Evolutionary conservation across 768 basidiomycete species (phyloP).

Genomic region (Candolleomyces eurysporus): DNA sequence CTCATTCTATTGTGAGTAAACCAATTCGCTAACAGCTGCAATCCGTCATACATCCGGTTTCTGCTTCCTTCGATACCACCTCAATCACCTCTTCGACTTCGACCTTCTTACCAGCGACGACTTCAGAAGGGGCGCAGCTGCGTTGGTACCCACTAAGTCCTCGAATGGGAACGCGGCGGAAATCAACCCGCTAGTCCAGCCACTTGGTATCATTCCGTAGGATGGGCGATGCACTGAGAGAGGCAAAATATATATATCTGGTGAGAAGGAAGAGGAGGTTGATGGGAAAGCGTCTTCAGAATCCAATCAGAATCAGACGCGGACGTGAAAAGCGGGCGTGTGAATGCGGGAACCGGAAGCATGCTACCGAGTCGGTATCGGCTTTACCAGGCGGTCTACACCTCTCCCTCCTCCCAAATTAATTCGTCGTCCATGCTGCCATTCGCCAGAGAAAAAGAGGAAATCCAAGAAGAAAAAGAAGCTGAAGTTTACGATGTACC

Average conservation of each 20-base stretch:
- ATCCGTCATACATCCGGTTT: neutral
- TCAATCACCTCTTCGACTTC: neutral
- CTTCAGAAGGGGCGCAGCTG: neutral
- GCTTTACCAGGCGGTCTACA: neutral
- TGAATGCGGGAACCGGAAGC: neutral
- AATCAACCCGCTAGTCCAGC: neutral
- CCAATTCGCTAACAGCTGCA: no score
- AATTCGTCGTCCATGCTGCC: neutral
- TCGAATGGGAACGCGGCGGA: neutral
- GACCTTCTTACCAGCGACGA: neutral
- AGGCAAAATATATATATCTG: neutral
- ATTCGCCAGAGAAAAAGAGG: neutral
- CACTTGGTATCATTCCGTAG: neutral
- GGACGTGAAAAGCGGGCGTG: neutral
- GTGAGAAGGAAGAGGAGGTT: neutral
- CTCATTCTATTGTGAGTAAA: no score
- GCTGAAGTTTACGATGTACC: slow-evolving; percentile 39
- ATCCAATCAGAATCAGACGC: neutral
- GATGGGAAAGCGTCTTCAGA: neutral
- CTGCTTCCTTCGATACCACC: neutral
- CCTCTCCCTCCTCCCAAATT: neutral
- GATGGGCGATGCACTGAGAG: neutral
- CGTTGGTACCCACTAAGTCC: neutral
- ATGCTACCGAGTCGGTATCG: neutral
- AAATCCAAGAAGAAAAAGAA: neutral